Evolutionary conservation across 2,329 filamentous ascomycete genomes (phyloP), one percentile per base, ranked within the genome.

Genomic region (Scedosporium boydii): DNA sequence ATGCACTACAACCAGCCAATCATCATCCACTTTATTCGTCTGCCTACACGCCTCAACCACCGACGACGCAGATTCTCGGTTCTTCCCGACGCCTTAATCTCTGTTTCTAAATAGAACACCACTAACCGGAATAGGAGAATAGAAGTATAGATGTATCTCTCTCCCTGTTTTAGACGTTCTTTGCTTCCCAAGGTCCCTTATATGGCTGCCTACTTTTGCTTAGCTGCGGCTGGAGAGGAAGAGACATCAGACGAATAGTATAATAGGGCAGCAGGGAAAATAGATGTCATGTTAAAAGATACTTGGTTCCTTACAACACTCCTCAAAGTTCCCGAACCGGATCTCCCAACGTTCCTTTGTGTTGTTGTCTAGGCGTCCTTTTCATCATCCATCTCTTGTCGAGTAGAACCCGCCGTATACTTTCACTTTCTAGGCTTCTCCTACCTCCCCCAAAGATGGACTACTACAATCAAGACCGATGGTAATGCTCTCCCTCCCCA

Each of bases 391-490:
- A 34, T 34, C 29, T 9, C 6, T 6, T 29, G 27, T 29, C 4
- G 4, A 29, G 27, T 29, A 34, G 29, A 34, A 34, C 29, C 29
- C 29, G 1, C 29, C 7, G 29, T 9, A 34, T 34, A 34, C 6
- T 6, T 9, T 34, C 44, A n/a, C 44, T 14, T 48, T 10, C 16
- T n/a, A 7, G n/a, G 6, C 12, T 5, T n/a, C 18, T 6, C 38
- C 57, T 38, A n/a, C 23, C 23, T 23, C 23, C 23, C 23, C 23
- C 23, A 42, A 60, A 29, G 42, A 60, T 60, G 58, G 58, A 48
- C 29, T 34, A 34, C 14, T 60, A 60, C 58, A 71, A 71, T 51
- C 68, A 75, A 65, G 72, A 76, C 62, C 70, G 74, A 59, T 77
- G 75, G 75, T 75, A 69, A 42, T 68, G 56, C 29, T 18, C 34